Base-by-base conservation (phyloP, 164 flowering plant genomes). In the Vitis cinerea region DNA sequence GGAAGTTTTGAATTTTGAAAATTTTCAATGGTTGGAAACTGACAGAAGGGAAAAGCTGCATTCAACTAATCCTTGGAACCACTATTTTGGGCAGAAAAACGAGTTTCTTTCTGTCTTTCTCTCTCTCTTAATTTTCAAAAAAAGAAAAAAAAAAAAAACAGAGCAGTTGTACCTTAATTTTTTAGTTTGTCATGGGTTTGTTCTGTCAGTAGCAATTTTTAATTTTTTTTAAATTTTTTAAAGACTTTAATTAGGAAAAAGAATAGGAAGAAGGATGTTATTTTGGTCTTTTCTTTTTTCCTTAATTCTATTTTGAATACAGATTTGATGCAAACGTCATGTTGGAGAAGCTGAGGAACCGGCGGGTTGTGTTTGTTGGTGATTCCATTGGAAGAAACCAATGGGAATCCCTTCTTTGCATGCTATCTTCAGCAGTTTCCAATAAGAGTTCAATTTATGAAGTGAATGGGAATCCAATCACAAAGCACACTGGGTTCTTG, bases 301-400 rank as follows among this genome's bases (percentile, higher is more conserved):
- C 29, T 54, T 52, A 17, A 19, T 16, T 62, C n/a, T 27, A 3
- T 31, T 14, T 71, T 68, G 15, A 44, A 37, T 29, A 67, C 73
- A 89, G 97, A 77, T 92, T 92, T 71, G 79, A 90, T 80, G 96
- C 92, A 58, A 78, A 60, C 65, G 52, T 59, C 64, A 86, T 92
- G 96, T 53, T 88, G 70, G 87, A 89, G 68, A 84, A 73, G 71
- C 76, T 90, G 9, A 61, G 86, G 37, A 85, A 89, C 72, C 68
- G 81, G 30, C 73, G 96, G 59, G 19, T 92, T 37, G 91, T 79
- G n/a, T 92, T 90, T 82, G 95, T 88, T 16, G 97, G 97, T 2
- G 96, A 92, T 62, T 92, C 96, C 15, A 84, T 92, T n/a, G 97
- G 92, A 71, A 82, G 97, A 81, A 92, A 92, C 82, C 97, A 92